Base-by-base conservation (phyloP, 768 basidiomycete genomes). In the Nidula microcarpa region DNA sequence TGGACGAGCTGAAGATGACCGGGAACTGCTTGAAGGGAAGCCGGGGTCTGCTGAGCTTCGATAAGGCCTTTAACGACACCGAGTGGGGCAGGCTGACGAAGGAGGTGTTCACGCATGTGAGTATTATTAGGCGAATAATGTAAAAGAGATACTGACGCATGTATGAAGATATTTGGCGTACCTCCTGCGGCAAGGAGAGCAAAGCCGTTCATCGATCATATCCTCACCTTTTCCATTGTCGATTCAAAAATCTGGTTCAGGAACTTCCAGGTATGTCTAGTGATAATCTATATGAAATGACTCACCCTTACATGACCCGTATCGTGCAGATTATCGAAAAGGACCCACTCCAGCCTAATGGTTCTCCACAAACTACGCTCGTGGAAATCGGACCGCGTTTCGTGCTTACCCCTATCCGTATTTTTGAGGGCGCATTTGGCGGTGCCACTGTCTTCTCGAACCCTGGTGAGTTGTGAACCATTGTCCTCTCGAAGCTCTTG, bases 1-100 rank as follows among this genome's bases (percentile, higher is more conserved):
- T 98, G 97, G 97, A 98, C 72, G 97, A 99, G 70, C 78, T 99
- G 58, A 98, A 98, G 75, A 91, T 99, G 95, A 96, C 94, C 6
- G 97, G 97, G 33, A 98, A 99, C 68, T 99, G 97, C 69, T 71
- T 99, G 59, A 97, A 96, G 71, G 97, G 97, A 14, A 91, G 91
- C 63, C 76, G 97, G 50, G 96, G 95, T 4, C 73, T 98, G 51
- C 72, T 98, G 58, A 91, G 90, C 65, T 99, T 99, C 67, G 95
- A 97, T 70, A 82, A 86, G 55, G 82, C 76, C 43, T 98, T 97
- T 68, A 93, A 98, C 45, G 84, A 90, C 49, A 87, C 82, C 50
- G 93, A 89, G 72, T 94, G 88, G 85, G 90, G 86, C 35, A 81
- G 78, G 56, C 68, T 95, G 64, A 87, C 88, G 54, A 98, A 95